Evolutionary conservation across 371 early-diverging fungal genomes (phyloP).

Genomic region (Chytridiales sp.): DNA sequence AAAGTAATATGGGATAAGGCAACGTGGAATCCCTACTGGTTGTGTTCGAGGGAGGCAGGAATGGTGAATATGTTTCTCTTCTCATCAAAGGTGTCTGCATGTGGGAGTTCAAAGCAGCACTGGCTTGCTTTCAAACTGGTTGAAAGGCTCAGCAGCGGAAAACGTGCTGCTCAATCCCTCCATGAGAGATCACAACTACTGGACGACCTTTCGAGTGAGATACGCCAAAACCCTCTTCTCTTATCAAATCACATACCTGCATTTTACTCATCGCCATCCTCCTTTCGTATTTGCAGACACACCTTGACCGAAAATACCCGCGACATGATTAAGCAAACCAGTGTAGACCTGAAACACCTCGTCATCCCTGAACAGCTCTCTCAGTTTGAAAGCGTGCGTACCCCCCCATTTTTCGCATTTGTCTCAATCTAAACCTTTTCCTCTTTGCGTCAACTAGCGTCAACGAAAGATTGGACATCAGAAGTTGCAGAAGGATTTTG

Average conservation of each 20-base stretch:
- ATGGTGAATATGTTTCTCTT: constrained; percentile 1
- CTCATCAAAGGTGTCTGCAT: neutral
- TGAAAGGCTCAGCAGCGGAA: too few relatives aligned
- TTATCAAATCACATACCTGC: constrained; percentile 2
- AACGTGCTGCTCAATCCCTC: too few relatives aligned
- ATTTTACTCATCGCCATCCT: neutral
- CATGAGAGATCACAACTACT: too few relatives aligned
- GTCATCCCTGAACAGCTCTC: constrained; percentile 16
- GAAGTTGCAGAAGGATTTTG: constrained; percentile 90
- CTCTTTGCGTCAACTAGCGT: constrained; percentile 42
- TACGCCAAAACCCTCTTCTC: too few relatives aligned
- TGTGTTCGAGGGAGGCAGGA: neutral
- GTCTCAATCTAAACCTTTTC: neutral
- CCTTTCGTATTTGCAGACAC: constrained; percentile 55
- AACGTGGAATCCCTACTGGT: too few relatives aligned
- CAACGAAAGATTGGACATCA: constrained; percentile 76
- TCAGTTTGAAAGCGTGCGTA: constrained; percentile 30
- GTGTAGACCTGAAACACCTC: constrained; percentile 64
- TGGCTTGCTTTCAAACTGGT: too few relatives aligned
- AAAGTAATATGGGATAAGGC: too few relatives aligned
- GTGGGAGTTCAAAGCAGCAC: too few relatives aligned
- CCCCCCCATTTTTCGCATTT: neutral
- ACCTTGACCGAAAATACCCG: constrained; percentile 78
- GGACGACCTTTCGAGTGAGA: too few relatives aligned
- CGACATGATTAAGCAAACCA: constrained; percentile 76